These are phyloP conservation scores for Metschnikowia cerradonensis DNA, from an alignment of 805 yeast species.

Conservation along the genomic window DNA sequence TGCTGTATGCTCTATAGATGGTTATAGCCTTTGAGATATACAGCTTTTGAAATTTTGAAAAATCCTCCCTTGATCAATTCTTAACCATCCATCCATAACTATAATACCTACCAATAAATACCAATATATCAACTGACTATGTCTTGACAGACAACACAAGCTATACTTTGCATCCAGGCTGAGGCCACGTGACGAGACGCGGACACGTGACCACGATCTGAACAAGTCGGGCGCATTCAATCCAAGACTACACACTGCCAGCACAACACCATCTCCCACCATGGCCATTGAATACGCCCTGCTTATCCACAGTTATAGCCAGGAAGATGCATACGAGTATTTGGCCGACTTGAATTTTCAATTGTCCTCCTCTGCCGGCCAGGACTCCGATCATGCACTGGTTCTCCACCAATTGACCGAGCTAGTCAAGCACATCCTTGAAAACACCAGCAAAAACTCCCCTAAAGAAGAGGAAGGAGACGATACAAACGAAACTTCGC, in stretches of 20 bases:
- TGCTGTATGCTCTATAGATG: no score
- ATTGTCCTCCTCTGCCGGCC: conserved; percentile 8
- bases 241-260: background rate
- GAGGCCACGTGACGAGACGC: background rate
- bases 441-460: background rate
- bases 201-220: background rate
- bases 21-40: no score
- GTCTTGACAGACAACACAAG: no score
- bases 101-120: no score
- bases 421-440: conserved; percentile 18
- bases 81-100: no score
- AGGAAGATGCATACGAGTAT: conserved; percentile 19
- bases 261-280: background rate
- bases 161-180: background rate
- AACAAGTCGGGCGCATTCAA: conserved; percentile 1
- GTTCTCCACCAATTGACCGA: conserved; percentile 23
- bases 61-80: no score
- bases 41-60: no score
- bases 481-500: background rate
- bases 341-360: conserved; percentile 20
- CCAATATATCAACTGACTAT: no score
- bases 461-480: background rate
- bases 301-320: conserved; percentile 13
- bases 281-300: conserved; percentile 7
- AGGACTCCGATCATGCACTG: conserved; percentile 13